These are phyloP conservation scores for Pueraria montana DNA, from an alignment of 306 rosid genomes.

Conservation along the genomic window DNA sequence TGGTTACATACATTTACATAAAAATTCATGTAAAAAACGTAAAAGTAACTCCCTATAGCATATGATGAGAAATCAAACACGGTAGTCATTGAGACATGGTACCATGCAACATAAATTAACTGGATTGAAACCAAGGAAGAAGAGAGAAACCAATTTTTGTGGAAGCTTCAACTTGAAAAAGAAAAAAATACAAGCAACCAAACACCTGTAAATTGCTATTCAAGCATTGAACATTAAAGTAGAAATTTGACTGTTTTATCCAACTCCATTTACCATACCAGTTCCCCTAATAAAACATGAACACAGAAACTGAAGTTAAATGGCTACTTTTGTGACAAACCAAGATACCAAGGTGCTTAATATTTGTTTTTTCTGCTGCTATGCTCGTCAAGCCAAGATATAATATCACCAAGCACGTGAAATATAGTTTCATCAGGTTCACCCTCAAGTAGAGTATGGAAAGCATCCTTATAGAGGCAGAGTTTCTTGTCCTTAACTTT, in stretches of 20 bases:
- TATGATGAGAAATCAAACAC: background rate
- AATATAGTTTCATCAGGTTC: slow-evolving; percentile 63
- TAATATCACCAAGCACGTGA: slow-evolving; percentile 58
- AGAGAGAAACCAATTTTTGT: background rate
- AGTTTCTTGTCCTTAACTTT: slow-evolving; percentile 61
- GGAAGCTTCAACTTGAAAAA: background rate
- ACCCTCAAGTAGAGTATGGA: slow-evolving; percentile 58
- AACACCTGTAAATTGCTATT: slow-evolving; percentile 39
- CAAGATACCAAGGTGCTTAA: slow-evolving; percentile 35
- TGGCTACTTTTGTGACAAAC: slow-evolving; percentile 22
- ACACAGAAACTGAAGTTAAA: slow-evolving; percentile 19
- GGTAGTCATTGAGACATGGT: background rate
- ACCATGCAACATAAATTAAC: background rate
- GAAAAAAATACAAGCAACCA: slow-evolving; percentile 9
- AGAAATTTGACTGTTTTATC: slow-evolving; percentile 8
- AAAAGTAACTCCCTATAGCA: too few species aligned
- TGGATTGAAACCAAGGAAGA: slow-evolving; percentile 2
- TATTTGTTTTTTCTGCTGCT: slow-evolving; percentile 50
- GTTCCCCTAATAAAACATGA: background rate
- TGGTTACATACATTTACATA: too few species aligned
- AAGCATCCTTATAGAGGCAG: slow-evolving; percentile 62
- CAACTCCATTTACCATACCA: background rate
- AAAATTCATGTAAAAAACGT: too few species aligned
- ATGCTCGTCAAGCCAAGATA: slow-evolving; percentile 58
- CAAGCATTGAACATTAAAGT: slow-evolving; percentile 32